Percentiles rank a stretch among this genome's conserved stretches.
Conservation (phyloP, 306 rosid species). For the Ochetophila trinervis region DNA sequence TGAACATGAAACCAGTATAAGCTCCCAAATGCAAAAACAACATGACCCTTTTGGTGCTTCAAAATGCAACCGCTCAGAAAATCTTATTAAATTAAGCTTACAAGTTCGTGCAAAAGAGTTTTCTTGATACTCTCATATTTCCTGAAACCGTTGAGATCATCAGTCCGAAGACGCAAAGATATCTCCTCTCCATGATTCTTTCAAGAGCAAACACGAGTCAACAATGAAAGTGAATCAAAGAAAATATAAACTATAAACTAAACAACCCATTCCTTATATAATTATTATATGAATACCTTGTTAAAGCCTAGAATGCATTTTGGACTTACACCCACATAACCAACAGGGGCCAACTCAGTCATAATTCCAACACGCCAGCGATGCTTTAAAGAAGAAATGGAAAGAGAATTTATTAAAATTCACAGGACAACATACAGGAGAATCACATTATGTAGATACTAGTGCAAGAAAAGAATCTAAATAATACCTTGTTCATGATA, state of each 20-base stretch:
- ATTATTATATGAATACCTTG: slow-evolving; percentile 45
- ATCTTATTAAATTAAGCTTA: slow-evolving; percentile 36
- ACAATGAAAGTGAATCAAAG: slow-evolving; percentile 13
- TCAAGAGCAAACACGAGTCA: slow-evolving; percentile 21
- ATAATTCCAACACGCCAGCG: slow-evolving; percentile 90
- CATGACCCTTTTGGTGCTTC: not conserved
- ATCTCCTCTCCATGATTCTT: slow-evolving; percentile 91
- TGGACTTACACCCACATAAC: slow-evolving; percentile 91
- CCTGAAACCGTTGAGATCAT: slow-evolving; percentile 91
- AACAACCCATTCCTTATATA: not conserved
- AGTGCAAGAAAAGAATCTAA: not conserved
- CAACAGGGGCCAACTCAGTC: slow-evolving; percentile 97
- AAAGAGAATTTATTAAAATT: slow-evolving; percentile 29
- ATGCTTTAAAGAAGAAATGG: slow-evolving; percentile 49
- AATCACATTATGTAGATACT: slow-evolving; percentile 11
- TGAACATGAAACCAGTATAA: slow-evolving; percentile 20
- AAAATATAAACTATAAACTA: not conserved
- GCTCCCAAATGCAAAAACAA: slow-evolving; percentile 12
- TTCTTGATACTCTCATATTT: slow-evolving; percentile 80
- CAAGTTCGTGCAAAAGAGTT: slow-evolving; percentile 96
- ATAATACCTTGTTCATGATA: slow-evolving; percentile 78
- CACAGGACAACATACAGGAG: slow-evolving; percentile 21
- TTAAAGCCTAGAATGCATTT: slow-evolving; percentile 90
- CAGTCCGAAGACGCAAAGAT: slow-evolving; percentile 92
- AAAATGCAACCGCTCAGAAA: not conserved